Conservation (phyloP, 2,329 filamentous ascomycete genomes). For the Nemania sp. region DNA sequence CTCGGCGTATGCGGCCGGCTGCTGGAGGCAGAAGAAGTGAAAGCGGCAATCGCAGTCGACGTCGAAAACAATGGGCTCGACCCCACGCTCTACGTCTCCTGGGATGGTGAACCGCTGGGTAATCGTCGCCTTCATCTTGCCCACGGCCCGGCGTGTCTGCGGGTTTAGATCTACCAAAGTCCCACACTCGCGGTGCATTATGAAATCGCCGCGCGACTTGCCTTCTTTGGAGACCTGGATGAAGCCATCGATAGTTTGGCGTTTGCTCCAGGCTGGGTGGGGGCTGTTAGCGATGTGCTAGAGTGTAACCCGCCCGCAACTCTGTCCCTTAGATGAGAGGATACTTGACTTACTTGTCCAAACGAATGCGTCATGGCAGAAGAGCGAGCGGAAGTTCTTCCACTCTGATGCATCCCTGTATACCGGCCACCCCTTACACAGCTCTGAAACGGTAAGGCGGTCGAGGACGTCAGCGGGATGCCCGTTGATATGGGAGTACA, state of each 20-base stretch:
- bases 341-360: conserved; percentile 59
- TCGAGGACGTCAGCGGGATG: conserved; percentile 55
- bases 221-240: conserved; percentile 63
- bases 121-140: conserved; percentile 67
- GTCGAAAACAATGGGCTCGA: conserved; percentile 56
- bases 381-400: conserved; percentile 64
- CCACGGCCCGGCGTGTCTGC: conserved; percentile 57
- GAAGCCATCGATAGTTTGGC: conserved; percentile 59
- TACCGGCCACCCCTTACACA: conserved; percentile 67
- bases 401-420: conserved; percentile 66
- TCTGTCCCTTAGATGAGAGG: not conserved
- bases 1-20: conserved; percentile 31
- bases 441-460: conserved; percentile 60
- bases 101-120: conserved; percentile 60
- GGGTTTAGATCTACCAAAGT: conserved; percentile 59
- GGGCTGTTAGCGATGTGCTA: not conserved
- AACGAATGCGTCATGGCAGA: conserved; percentile 60
- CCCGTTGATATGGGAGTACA: conserved; percentile 62
- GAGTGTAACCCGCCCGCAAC: too few species aligned
- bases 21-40: conserved; percentile 60
- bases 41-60: conserved; percentile 65
- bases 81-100: conserved; percentile 35
- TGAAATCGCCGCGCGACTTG: conserved; percentile 64
- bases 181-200: conserved; percentile 67
- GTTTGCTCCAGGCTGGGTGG: conserved; percentile 59